Base-by-base conservation (phyloP, 306 rosid species). In the Cucurbita moschata region DNA sequence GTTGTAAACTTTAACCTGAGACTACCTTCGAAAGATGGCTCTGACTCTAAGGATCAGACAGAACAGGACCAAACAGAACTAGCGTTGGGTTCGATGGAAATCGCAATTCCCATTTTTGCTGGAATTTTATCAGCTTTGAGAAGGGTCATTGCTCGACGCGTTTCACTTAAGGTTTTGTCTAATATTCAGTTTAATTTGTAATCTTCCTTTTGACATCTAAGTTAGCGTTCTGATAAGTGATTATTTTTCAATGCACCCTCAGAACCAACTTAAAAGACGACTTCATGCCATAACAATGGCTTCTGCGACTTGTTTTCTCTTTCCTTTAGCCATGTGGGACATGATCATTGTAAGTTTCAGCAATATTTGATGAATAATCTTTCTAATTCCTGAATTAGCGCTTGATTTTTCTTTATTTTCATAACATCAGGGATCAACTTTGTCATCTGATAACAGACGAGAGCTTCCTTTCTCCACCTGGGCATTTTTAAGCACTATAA, bases 251-350 rank as follows among this genome's bases (percentile, higher is more conserved):
- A 53, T 75, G 35, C 81, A 72, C 69, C 82, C 78, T 74, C 89
- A 95, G 99, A 91, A 89, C 82, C 99, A 95, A 88, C 96, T 95
- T 74, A 95, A 88, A 85, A 85, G 96, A 85, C 81, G 97, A 66
- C 99, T 95, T 67, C 90, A 95, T 88, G 89, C 97, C 67, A 73
- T 91, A 78, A 89, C 99, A 67, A 83, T 95, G 82, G 96, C 96
- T 77, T 91, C 97, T 74, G 96, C 99, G 13, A 91, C 97, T 7
- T 95, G 99, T 79, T 91, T 95, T 81, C 86, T 95, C 81, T 91
- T 95, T 89, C 99, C 99, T 58, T 79, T 87, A 73, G 97, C 97
- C 83, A 89, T 95, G 97, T 89, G 97, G 97, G 96, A 91, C 66
- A 66, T 87, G 68, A 91, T 95, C 83, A 84, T 95, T 59, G 97